A percentile compares a stretch with the other conserved stretches of the same genome.
phyloP scores from a whole-genome alignment of 2,329 filamentous ascomycete species.

The Rhytidhysteron rufulum region DNA sequence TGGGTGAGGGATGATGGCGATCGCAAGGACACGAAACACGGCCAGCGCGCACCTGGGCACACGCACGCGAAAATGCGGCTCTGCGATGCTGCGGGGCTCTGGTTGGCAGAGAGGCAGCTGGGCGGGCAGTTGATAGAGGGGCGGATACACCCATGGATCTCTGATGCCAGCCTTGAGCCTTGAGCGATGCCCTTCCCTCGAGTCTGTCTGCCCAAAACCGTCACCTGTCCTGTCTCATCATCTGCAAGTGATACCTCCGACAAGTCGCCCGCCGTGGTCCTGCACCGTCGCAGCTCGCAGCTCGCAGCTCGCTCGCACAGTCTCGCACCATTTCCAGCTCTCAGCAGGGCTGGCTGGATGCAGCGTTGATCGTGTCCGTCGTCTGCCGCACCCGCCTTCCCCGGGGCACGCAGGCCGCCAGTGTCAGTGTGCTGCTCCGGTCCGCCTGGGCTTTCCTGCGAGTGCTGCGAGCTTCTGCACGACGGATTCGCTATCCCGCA shows the following conservation, averaged over 20 bases:
- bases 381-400: slow-evolving; percentile 6
- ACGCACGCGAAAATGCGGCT: slow-evolving; percentile 21
- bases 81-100: no score
- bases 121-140: no score
- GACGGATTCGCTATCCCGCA: no score
- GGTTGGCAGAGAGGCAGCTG: no score
- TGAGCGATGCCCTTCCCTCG: not conserved
- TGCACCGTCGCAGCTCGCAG: not conserved
- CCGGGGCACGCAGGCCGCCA: no score
- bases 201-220: not conserved
- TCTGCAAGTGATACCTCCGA: not conserved
- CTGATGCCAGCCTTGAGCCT: no score
- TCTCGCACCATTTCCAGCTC: not conserved
- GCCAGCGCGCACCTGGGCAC: not conserved
- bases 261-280: not conserved
- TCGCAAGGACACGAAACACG: slow-evolving; percentile 2
- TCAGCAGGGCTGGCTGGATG: no score
- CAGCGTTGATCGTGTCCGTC: not conserved
- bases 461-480: no score
- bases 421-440: no score
- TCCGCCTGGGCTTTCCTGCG: no score
- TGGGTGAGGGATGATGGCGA: slow-evolving; percentile 7
- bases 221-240: not conserved
- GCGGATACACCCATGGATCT: no score
- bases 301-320: not conserved